Evolutionary conservation across 78 protist genomes (phyloP).

Genomic region (Speleostelium caveatum): DNA sequence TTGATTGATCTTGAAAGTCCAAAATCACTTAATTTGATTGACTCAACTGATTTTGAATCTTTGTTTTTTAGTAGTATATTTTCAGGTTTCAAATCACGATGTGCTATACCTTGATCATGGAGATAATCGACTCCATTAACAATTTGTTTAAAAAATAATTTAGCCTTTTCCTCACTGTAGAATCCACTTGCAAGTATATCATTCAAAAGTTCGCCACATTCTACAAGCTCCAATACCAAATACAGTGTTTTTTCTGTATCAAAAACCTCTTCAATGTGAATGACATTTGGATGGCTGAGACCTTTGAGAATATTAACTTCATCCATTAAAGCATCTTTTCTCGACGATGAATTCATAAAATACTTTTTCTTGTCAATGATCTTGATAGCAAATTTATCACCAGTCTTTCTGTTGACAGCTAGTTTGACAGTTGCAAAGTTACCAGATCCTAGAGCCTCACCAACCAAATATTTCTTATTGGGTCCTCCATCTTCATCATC

Average conservation of each 20-base stretch:
- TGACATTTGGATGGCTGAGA: constrained; percentile 64
- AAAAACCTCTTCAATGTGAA: constrained; percentile 75
- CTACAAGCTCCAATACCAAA: constrained; percentile 71
- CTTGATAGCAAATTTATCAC: constrained; percentile 70
- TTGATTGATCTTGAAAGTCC: constrained; percentile 24
- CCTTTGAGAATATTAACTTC: constrained; percentile 75
- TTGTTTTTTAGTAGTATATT: constrained; percentile 42
- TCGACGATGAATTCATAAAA: constrained; percentile 47
- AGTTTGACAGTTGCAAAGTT: constrained; percentile 84
- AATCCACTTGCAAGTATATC: constrained; percentile 34
- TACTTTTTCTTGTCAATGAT: constrained; percentile 82
- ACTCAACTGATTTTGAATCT: neutral
- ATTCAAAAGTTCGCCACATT: constrained; percentile 60
- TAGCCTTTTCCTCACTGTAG: constrained; percentile 62
- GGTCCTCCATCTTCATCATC: constrained; percentile 73
- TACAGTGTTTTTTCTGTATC: constrained; percentile 51
- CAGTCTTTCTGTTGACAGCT: constrained; percentile 74
- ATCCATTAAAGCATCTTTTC: constrained; percentile 82
- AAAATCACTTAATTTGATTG: constrained; percentile 60
- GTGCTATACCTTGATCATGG: constrained; percentile 78
- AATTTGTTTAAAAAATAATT: constrained; percentile 56
- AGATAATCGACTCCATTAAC: constrained; percentile 78
- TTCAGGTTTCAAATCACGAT: constrained; percentile 84
- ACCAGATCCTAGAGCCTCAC: constrained; percentile 73
- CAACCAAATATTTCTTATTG: constrained; percentile 53